phyloP scores from a whole-genome alignment of 148 eudicot genomes.

The Rhododendron simsii region DNA sequence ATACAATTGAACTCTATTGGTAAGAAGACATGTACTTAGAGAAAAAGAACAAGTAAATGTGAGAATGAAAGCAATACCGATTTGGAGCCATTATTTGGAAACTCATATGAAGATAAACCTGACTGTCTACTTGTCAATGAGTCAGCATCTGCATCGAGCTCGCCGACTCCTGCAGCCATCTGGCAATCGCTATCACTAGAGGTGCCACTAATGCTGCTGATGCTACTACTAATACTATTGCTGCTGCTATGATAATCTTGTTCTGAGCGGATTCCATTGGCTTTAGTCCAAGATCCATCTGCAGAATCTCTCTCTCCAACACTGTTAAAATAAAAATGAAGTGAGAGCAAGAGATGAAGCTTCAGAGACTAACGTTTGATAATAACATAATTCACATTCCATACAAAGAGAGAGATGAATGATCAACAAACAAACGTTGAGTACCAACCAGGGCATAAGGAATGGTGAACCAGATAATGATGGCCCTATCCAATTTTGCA shows the following conservation, averaged over 20 bases:
- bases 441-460: constrained; percentile 69
- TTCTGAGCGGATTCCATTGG: constrained; percentile 47
- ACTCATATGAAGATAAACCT: constrained; percentile 62
- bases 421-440: background rate
- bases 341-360: constrained; percentile 5
- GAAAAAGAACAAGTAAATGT: background rate
- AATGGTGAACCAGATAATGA: constrained; percentile 60
- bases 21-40: too few relatives aligned
- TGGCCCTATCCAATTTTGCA: constrained; percentile 86
- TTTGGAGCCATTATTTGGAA: constrained; percentile 53
- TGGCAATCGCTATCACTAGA: constrained; percentile 83
- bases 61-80: constrained; percentile 33
- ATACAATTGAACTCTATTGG: background rate
- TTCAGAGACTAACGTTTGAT: background rate
- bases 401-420: background rate
- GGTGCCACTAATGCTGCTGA: constrained; percentile 73
- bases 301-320: constrained; percentile 45
- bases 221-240: constrained; percentile 87
- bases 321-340: constrained; percentile 31
- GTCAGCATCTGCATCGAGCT: constrained; percentile 98
- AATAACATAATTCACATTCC: background rate
- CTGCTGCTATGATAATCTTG: constrained; percentile 68
- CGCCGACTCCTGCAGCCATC: constrained; percentile 55
- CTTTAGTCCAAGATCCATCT: constrained; percentile 64
- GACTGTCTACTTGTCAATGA: constrained; percentile 72